phyloP scores from a whole-genome alignment of 768 basidiomycete species.

The Dioszegia crocea region DNA sequence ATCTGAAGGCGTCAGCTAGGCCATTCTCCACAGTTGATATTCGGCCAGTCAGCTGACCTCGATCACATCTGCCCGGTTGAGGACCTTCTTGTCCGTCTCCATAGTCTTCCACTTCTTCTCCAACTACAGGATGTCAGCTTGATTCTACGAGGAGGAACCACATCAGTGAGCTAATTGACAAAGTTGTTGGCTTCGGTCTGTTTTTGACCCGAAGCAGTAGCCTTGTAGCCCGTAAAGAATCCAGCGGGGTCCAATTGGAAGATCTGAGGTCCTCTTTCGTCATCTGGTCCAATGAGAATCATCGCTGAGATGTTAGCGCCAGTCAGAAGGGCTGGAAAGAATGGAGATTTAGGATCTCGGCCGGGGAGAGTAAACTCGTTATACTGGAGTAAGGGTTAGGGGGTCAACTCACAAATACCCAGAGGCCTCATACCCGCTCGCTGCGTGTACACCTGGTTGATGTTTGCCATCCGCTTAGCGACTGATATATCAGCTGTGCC shows the following conservation, averaged over 20 bases:
- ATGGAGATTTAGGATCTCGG: neutral
- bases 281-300: conserved; percentile 90
- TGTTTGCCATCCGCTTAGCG: conserved; percentile 88
- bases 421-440: conserved; percentile 93
- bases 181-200: conserved; percentile 99
- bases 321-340: too few species aligned
- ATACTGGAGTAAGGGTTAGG: neutral
- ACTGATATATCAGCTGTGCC: conserved; percentile 48
- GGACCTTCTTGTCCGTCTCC: conserved; percentile 69
- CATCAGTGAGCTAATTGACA: conserved; percentile 25
- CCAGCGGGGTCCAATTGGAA: conserved; percentile 99
- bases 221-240: conserved; percentile 97
- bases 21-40: neutral
- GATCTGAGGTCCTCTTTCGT: conserved; percentile 86
- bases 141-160: neutral
- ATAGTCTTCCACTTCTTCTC: conserved; percentile 99
- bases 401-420: conserved; percentile 70
- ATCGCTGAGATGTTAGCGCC: conserved; percentile 60
- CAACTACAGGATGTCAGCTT: conserved; percentile 51
- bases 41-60: conserved; percentile 64
- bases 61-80: conserved; percentile 74
- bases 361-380: neutral
- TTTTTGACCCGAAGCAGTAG: conserved; percentile 85
- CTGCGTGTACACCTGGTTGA: conserved; percentile 99
- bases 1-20: conserved; percentile 55